Base-by-base conservation (phyloP, 192 early-diverging fungal genomes). In the Gaertneriomyces semiglobifer region DNA sequence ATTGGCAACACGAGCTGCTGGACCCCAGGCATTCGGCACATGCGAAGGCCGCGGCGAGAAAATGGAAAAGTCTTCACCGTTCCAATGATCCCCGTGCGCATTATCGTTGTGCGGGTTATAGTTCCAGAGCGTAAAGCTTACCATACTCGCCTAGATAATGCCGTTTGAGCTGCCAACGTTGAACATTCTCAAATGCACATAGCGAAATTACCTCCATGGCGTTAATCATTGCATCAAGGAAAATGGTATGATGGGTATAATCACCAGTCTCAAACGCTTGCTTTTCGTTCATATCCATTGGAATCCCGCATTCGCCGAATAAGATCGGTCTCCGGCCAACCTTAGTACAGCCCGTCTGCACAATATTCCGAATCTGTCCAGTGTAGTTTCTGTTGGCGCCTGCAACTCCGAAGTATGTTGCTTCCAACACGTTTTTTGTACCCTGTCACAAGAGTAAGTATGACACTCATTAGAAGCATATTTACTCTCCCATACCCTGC, bases 111-210 rank as follows among this genome's bases (percentile, higher is more conserved):
- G 75, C 8, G 90, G 78, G 69, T 93, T 92, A 70, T 93, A 93
- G 69, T 93, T 93, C 91, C 91, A 93, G 14, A 93, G 73, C 74
- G 90, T 90, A 70, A 92, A 93, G 60, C 87, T 88, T 4, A 91
- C 78, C 7, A 92, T 70, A 66, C 88, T 88, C 16, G 72, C 73
- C 77, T 77, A 44, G 9, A 20, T 19, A 43, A 38, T 9, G 18
- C 14, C 10, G 11, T 1, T 65, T 62, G 2, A 51, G 2, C 4
- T 51, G 38, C 3, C n/a, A 63, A 12, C 38, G 14, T 12, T 1
- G 25, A 33, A 33, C 2, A 33, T 33, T 33, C 18, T 12, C 14
- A 20, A 57, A 1, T 11, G 16, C 16, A 6, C 60, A 52, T 0
- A 47, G 5, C 0, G 5, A 10, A 57, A 57, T n/a, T 42, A 74